Conservation (phyloP, 1,284 basidiomycete species). For the Cutaneotrichosporon mucoides region DNA sequence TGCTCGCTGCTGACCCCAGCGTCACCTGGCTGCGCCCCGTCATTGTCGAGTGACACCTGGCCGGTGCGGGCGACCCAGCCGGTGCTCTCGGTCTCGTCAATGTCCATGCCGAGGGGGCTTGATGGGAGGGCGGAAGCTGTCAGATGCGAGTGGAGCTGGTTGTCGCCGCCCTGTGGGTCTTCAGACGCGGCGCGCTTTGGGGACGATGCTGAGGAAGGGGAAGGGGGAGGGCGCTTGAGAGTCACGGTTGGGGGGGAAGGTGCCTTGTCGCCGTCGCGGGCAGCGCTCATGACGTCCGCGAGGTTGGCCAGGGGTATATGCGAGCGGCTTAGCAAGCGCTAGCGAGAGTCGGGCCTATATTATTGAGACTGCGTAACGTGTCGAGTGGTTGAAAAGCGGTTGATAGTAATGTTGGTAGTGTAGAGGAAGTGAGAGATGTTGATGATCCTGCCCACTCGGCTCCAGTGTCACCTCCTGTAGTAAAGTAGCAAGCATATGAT, state of each 20-base stretch:
- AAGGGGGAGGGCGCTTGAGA: constrained; percentile 37
- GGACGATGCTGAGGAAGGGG: constrained; percentile 31
- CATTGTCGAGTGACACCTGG: constrained; percentile 33
- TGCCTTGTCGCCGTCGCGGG: constrained; percentile 6
- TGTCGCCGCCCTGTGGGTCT: constrained; percentile 21
- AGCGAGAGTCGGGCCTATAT: too few relatives aligned
- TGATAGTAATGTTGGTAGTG: too few relatives aligned
- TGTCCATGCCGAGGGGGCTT: constrained; percentile 25
- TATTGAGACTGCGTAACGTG: too few relatives aligned
- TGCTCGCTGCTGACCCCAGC: not conserved
- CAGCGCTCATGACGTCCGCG: constrained; percentile 10
- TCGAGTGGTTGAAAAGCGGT: too few relatives aligned
- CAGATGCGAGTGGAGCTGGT: not conserved
- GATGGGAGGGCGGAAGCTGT: constrained; percentile 11
- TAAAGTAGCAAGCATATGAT: too few relatives aligned
- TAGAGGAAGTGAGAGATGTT: too few relatives aligned
- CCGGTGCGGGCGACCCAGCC: constrained; percentile 39
- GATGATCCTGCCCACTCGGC: too few relatives aligned
- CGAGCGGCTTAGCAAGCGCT: too few relatives aligned
- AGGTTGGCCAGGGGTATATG: too few relatives aligned
- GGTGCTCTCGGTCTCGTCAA: constrained; percentile 16
- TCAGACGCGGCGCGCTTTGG: constrained; percentile 48
- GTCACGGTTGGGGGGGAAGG: constrained; percentile 1
- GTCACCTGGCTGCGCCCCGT: not conserved
- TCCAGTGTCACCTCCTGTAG: too few relatives aligned